Conservation (phyloP, 495 filamentous ascomycete genomes). For the Penicillium simplicissimum region DNA sequence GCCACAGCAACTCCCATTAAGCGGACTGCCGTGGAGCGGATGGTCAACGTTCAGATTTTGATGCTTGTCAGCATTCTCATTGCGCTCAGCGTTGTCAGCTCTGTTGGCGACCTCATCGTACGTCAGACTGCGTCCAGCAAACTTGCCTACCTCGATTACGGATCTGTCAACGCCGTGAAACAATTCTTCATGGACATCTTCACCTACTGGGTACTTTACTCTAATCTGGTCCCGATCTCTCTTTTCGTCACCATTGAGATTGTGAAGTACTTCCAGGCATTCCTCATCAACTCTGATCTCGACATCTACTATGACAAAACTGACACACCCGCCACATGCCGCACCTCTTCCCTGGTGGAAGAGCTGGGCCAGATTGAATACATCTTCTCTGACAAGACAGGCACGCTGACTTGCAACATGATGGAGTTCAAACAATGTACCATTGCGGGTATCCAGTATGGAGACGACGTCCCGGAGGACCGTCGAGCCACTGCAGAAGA, state of each 20-base stretch:
- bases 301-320: slow-evolving; percentile 98
- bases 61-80: slow-evolving; percentile 86
- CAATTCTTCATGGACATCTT: slow-evolving; percentile 95
- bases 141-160: slow-evolving; percentile 71
- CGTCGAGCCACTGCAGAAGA: slow-evolving; percentile 75
- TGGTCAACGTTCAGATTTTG: slow-evolving; percentile 90
- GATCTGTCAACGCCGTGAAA: slow-evolving; percentile 58
- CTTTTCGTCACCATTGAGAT: slow-evolving; percentile 98
- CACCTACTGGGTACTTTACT: slow-evolving; percentile 99
- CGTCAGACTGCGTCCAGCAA: slow-evolving; percentile 57
- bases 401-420: slow-evolving; percentile 97
- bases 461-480: slow-evolving; percentile 91
- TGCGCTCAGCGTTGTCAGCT: slow-evolving; percentile 80
- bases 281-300: slow-evolving; percentile 93
- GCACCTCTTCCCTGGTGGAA: slow-evolving; percentile 94
- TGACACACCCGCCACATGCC: slow-evolving; percentile 92
- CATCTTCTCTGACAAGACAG: slow-evolving; percentile 98
- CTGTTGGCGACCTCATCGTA: slow-evolving; percentile 85
- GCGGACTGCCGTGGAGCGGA: slow-evolving; percentile 88
- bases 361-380: slow-evolving; percentile 98
- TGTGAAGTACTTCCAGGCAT: slow-evolving; percentile 97
- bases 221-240: slow-evolving; percentile 93
- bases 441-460: slow-evolving; percentile 92
- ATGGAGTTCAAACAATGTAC: slow-evolving; percentile 98
- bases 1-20: slow-evolving; percentile 98